Base-by-base conservation (phyloP, 768 basidiomycete species). In the Suillus bovinus region DNA sequence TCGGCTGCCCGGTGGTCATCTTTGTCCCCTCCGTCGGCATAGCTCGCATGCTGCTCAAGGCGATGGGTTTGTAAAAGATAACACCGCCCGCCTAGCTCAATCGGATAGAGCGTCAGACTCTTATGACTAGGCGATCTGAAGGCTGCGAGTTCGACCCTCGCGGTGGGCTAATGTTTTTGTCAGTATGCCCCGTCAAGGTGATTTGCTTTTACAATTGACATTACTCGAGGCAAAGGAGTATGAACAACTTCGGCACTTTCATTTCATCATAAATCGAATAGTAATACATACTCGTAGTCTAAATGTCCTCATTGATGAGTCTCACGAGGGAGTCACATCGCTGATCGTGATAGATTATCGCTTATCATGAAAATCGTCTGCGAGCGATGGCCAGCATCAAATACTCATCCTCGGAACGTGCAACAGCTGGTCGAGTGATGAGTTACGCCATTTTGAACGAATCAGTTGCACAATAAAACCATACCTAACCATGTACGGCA, bases 401-500 rank as follows among this genome's bases (percentile, higher is more conserved):
- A 44, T 59, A 42, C 55, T 78, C 70, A 90, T 76, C 90, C 88
- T 65, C 90, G 86, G 77, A 81, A 93, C 59, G 91, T 93, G 76
- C 89, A 92, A 69, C 90, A 93, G 67, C 91, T 93, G 65, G n/a
- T 33, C 44, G 31, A 65, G 6, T 22, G n/a, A 34, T 55, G 41
- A 24, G 13, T 38, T 3, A 29, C 61, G 31, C 62, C 57, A 46
- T 49, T n/a, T n/a, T 4, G 16, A 13, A 17, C 3, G 11, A 22
- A 29, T 24, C 9, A 13, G n/a, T n/a, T 13, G 58, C 24, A 46
- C n/a, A 33, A 59, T 50, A 61, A 8, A 47, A 8, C 72, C 86
- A 50, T 64, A 91, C 91, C 86, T 91, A 67, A 91, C 81, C 80
- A 90, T 82, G 70, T 92, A 93, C 16, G 92, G 92, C 46, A 90